Conservation (phyloP, 306 rosid genomes). For the Neltuma alba region DNA sequence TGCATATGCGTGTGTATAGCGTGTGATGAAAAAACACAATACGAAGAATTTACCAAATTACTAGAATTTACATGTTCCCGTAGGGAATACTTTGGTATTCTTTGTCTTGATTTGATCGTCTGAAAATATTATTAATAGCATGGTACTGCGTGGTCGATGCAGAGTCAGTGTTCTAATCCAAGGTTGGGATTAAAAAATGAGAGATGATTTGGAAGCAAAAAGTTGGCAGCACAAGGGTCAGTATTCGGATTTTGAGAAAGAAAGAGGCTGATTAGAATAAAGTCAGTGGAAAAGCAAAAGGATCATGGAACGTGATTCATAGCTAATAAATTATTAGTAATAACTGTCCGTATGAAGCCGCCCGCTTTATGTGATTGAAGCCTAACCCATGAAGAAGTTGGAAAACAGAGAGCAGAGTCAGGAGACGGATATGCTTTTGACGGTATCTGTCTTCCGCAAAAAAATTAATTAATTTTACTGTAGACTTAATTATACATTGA, state of each 20-base stretch:
- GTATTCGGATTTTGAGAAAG: slow-evolving; percentile 8
- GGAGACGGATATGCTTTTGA: too few relatives aligned
- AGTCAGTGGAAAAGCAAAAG: neutral
- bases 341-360: neutral
- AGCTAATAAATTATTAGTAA: too few relatives aligned
- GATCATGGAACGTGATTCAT: neutral
- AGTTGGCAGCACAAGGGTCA: neutral
- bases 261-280: neutral
- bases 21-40: too few relatives aligned
- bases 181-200: neutral
- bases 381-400: too few relatives aligned
- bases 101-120: neutral
- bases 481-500: too few relatives aligned
- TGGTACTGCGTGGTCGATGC: neutral
- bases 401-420: too few relatives aligned
- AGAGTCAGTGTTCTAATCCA: neutral
- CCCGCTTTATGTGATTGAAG: neutral
- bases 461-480: too few relatives aligned
- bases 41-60: neutral
- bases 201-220: neutral
- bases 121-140: neutral
- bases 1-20: too few relatives aligned
- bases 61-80: neutral
- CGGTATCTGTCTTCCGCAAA: too few relatives aligned
- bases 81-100: neutral